Conservation (phyloP, 129 eudicot species). For the Smallanthus sonchifolius region DNA sequence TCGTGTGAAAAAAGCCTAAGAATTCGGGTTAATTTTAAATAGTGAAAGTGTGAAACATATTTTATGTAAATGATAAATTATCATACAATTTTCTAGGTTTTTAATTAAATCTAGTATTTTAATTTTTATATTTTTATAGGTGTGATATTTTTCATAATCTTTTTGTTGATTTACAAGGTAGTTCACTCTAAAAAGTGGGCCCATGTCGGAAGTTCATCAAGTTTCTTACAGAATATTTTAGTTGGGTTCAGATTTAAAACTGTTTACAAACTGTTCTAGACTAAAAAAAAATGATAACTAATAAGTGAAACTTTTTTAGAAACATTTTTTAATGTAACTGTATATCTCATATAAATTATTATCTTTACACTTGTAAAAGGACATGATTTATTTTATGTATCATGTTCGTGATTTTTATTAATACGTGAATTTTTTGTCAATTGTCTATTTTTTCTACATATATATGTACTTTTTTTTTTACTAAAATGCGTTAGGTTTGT, state of each 20-base stretch:
- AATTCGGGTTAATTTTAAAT: background rate
- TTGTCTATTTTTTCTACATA: no score
- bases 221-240: background rate
- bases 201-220: background rate
- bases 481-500: no score
- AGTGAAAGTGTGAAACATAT: background rate
- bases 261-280: background rate
- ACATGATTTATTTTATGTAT: no score
- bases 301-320: background rate
- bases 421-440: no score
- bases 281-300: background rate
- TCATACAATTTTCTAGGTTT: background rate
- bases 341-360: background rate
- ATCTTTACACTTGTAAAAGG: background rate
- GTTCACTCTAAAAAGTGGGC: background rate
- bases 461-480: no score
- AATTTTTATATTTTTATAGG: no score
- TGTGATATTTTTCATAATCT: no score
- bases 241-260: background rate
- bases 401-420: no score
- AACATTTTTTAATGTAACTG: background rate
- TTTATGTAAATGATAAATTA: background rate
- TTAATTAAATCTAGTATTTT: background rate
- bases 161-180: background rate
- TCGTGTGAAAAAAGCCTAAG: background rate